Conservation (phyloP, 495 filamentous ascomycete genomes). For the Penicillium subrubescens region DNA sequence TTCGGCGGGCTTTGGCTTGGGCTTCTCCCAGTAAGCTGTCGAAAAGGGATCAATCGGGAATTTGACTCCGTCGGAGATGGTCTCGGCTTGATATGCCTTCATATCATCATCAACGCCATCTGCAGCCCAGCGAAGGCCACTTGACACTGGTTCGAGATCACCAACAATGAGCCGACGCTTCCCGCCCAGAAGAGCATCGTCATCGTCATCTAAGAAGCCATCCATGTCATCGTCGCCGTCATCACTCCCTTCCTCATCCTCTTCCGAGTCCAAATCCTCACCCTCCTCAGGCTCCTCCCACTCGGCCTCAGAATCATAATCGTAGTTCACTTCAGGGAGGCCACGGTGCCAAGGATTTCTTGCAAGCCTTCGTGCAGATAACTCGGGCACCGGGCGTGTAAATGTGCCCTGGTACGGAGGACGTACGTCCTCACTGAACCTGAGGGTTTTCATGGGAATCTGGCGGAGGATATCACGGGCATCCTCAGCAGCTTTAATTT, state of each 20-base stretch:
- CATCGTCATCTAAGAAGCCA: slow-evolving; percentile 56
- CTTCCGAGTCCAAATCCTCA: slow-evolving; percentile 74
- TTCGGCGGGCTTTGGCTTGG: slow-evolving; percentile 31
- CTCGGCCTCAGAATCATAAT: slow-evolving; percentile 95
- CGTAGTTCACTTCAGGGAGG: slow-evolving; percentile 77
- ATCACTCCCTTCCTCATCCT: slow-evolving; percentile 67
- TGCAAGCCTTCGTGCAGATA: slow-evolving; percentile 58
- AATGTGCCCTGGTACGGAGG: slow-evolving; percentile 90
- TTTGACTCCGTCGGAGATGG: slow-evolving; percentile 58
- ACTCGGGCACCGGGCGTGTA: slow-evolving; percentile 55
- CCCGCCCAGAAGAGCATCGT: slow-evolving; percentile 41
- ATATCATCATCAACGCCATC: slow-evolving; percentile 46
- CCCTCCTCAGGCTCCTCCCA: slow-evolving; percentile 86
- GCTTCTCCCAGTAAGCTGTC: slow-evolving; percentile 72
- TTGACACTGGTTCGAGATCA: slow-evolving; percentile 74
- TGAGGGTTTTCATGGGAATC: slow-evolving; percentile 74
- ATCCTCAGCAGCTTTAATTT: slow-evolving; percentile 24
- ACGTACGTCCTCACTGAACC: slow-evolving; percentile 84
- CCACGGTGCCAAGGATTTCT: slow-evolving; percentile 66
- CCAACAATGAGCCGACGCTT: slow-evolving; percentile 57
- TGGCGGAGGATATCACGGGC: slow-evolving; percentile 58
- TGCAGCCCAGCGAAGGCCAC: slow-evolving; percentile 82
- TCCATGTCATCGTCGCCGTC: slow-evolving; percentile 59
- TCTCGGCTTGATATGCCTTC: slow-evolving; percentile 66
- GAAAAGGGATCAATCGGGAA: slow-evolving; percentile 85